A percentile compares a stretch with the other conserved stretches of the same genome.
These are phyloP conservation scores for Spiraea crenata DNA, from an alignment of 331 rosid species.

Conservation along the genomic window DNA sequence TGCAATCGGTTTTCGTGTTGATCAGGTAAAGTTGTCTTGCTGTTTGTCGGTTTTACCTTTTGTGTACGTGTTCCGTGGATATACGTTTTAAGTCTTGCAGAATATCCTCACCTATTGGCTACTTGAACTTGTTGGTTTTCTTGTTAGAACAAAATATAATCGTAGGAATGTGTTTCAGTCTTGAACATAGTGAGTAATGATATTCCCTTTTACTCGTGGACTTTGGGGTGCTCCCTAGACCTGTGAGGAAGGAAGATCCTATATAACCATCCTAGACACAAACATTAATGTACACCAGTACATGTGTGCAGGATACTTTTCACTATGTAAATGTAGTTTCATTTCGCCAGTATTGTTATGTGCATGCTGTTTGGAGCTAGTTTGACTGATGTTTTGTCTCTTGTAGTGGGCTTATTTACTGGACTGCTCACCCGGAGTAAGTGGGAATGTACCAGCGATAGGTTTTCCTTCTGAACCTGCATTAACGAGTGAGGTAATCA, in stretches of 20 bases:
- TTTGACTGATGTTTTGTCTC: background rate
- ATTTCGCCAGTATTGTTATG: background rate
- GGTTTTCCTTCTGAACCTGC: constrained; percentile 24
- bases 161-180: too few species aligned
- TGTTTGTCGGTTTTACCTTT: background rate
- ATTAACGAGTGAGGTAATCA: constrained; percentile 28
- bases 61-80: background rate
- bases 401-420: constrained; percentile 85
- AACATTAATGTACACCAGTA: background rate
- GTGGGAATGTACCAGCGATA: background rate
- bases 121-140: background rate
- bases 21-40: constrained; percentile 50
- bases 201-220: background rate
- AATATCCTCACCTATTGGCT: background rate
- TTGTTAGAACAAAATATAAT: background rate
- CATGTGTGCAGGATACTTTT: background rate
- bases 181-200: background rate
- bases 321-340: background rate
- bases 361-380: background rate
- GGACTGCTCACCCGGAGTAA: constrained; percentile 94
- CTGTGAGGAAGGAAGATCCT: background rate
- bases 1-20: constrained; percentile 86
- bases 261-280: background rate
- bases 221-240: background rate
- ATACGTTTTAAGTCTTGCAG: background rate